Percentiles rank a stretch among this genome's conserved stretches.
Conservation (phyloP, 2,329 filamentous ascomycete species). For the Achaetomium macrosporum region DNA sequence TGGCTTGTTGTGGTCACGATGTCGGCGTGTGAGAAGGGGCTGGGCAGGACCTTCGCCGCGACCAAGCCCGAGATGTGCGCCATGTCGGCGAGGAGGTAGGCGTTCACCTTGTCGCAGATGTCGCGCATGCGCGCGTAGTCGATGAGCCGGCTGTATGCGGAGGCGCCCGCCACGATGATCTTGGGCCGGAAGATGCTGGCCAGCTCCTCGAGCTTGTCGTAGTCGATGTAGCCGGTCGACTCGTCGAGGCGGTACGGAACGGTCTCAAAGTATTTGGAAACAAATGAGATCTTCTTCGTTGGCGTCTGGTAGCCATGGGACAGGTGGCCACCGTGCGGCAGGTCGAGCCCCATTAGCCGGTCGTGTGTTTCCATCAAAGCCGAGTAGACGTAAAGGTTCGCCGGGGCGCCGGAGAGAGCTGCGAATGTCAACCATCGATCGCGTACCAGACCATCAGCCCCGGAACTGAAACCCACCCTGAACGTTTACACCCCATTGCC, state of each 20-base stretch:
- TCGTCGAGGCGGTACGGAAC: slow-evolving; percentile 90
- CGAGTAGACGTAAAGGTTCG: slow-evolving; percentile 91
- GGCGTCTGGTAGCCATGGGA: slow-evolving; percentile 97
- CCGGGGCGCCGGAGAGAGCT: slow-evolving; percentile 70
- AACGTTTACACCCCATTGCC: slow-evolving; percentile 96
- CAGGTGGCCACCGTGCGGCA: slow-evolving; percentile 92
- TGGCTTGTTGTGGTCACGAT: slow-evolving; percentile 97
- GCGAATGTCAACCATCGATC: slow-evolving; percentile 15
- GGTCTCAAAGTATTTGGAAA: slow-evolving; percentile 99
- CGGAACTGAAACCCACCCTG: slow-evolving; percentile 54
- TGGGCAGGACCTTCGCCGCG: slow-evolving; percentile 83
- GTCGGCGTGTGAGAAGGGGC: slow-evolving; percentile 84
- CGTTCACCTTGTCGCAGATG: slow-evolving; percentile 84
- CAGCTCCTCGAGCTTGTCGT: slow-evolving; percentile 81
- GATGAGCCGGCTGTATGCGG: slow-evolving; percentile 91
- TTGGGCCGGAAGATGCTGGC: slow-evolving; percentile 90
- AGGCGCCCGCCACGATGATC: slow-evolving; percentile 90
- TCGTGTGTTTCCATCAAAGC: slow-evolving; percentile 90
- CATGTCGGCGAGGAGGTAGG: slow-evolving; percentile 93
- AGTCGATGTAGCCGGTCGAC: slow-evolving; percentile 89
- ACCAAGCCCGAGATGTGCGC: slow-evolving; percentile 94
- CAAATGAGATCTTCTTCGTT: slow-evolving; percentile 89
- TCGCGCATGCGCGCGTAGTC: slow-evolving; percentile 90
- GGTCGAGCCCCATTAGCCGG: slow-evolving; percentile 91
- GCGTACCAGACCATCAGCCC: slow-evolving; percentile 2